Conservation (phyloP, 768 basidiomycete species). For the Boletus tomentosulus region DNA sequence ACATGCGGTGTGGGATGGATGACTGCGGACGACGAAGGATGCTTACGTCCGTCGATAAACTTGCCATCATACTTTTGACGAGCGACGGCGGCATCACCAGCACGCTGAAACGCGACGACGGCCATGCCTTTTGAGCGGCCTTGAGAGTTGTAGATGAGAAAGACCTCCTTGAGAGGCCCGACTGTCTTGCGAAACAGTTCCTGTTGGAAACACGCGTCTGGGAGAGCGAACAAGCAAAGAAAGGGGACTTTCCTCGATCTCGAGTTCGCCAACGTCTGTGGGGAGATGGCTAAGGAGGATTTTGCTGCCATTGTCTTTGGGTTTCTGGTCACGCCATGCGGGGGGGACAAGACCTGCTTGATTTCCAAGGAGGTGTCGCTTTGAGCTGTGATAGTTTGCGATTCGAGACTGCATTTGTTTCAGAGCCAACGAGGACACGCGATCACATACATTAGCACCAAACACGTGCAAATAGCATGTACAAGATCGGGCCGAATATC, state of each 20-base stretch:
- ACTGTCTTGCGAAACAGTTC: conserved; percentile 74
- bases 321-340: conserved; percentile 52
- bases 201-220: conserved; percentile 34
- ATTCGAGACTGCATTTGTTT: conserved; percentile 26
- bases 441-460: neutral
- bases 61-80: conserved; percentile 71
- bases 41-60: conserved; percentile 62
- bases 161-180: conserved; percentile 66
- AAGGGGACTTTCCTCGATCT: conserved; percentile 53
- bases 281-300: conserved; percentile 66
- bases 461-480: conserved; percentile 6
- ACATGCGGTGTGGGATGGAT: neutral
- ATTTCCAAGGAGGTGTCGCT: conserved; percentile 56
- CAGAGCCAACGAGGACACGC: neutral
- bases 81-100: conserved; percentile 60
- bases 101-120: conserved; percentile 59
- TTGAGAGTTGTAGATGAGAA: conserved; percentile 72
- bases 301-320: conserved; percentile 50
- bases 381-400: conserved; percentile 49
- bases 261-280: conserved; percentile 61
- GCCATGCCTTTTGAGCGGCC: conserved; percentile 80
- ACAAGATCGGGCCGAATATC: neutral
- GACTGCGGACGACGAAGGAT: neutral
- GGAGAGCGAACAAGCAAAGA: neutral
- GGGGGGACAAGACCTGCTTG: conserved; percentile 52